Base-by-base conservation (phyloP, 2,329 filamentous ascomycete genomes). In the Pseudocercospora musae region DNA sequence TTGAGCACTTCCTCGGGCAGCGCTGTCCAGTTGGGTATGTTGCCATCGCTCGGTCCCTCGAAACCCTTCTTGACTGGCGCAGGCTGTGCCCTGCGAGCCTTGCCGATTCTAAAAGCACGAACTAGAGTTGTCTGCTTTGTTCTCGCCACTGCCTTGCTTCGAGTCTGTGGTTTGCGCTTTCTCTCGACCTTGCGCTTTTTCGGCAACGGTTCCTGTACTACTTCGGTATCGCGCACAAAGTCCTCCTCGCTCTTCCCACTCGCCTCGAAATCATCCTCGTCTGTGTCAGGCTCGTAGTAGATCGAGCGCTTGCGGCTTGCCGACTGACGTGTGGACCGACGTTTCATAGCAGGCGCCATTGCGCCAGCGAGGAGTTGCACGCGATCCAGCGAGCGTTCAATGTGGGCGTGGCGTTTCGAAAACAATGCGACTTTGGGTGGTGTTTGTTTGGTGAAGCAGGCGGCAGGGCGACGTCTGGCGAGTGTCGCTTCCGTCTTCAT, bases 231-330 rank as follows among this genome's bases (percentile, higher is more conserved):
- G 31, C 58, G 57, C 13, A 52, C 55, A 49, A 66, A 73, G 56
- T 74, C 73, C 58, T 70, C 72, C 48, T 75, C 73, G 55, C 63
- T 60, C 9, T 10, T 54, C 29, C 52, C 52, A 44, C 62, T 62
- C 20, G 57, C 64, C 60, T 69, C 70, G 54, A 72, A 71, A 48
- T 76, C 73, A 58, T 75, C 74, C 31, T 54, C 52, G 61, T 76
- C 73, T 62, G 71, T 74, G 25, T 76, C 74, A n/a, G 72, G 73
- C 20, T 76, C 74, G 53, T 66, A 60, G 59, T 76, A 76, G 52
- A 69, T 65, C 27, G 70, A 73, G 52, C 73, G 71, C 52, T 75
- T 73, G 62, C 73, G 71, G 27, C 58, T 69, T 33, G 69, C 70
- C 11, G 70, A 70, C 64, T 76, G 73, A 21, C 74, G 68, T 5